These are phyloP conservation scores for Stachybotrys echinatus DNA, from an alignment of 2,329 filamentous ascomycete species.

Conservation along the genomic window DNA sequence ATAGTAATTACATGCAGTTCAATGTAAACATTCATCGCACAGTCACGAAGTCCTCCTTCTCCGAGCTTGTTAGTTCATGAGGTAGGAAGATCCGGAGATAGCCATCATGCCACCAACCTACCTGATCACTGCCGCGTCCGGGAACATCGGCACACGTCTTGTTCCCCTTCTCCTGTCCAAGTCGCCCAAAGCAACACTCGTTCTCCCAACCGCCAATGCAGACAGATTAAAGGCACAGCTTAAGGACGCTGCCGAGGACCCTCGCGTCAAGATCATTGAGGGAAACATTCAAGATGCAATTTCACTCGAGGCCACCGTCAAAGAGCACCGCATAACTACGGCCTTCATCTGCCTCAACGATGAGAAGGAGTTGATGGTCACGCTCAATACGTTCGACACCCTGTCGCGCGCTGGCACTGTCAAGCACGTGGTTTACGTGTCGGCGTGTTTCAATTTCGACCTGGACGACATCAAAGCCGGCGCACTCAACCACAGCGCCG, in stretches of 20 bases:
- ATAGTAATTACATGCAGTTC: no score
- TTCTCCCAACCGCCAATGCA: conserved; percentile 6
- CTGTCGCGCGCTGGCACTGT: conserved; percentile 3
- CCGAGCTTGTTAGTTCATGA: no score
- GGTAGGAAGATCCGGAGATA: no score
- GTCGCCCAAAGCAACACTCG: conserved; percentile 2
- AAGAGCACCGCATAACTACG: conserved; percentile 3
- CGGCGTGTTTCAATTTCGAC: conserved; percentile 4
- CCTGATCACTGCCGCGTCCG: no score
- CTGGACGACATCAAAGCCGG: conserved; percentile 6
- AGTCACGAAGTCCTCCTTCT: no score
- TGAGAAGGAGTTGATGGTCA: conserved; percentile 10
- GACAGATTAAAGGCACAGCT: conserved; percentile 5
- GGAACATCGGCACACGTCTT: no score
- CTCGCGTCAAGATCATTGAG: conserved; percentile 5
- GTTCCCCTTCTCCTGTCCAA: conserved; percentile 9
- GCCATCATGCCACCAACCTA: no score
- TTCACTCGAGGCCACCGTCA: conserved; percentile 4
- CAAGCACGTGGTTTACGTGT: conserved; percentile 9
- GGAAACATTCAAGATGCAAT: conserved; percentile 7
- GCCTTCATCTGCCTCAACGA: conserved; percentile 7
- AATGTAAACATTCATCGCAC: no score
- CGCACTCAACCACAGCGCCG: conserved; percentile 1
- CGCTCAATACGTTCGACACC: conserved; percentile 9
- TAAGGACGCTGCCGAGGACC: neutral